Evolutionary conservation across 495 filamentous ascomycete species (phyloP).

Genomic region (Hyphodiscus hymeniophilus): DNA sequence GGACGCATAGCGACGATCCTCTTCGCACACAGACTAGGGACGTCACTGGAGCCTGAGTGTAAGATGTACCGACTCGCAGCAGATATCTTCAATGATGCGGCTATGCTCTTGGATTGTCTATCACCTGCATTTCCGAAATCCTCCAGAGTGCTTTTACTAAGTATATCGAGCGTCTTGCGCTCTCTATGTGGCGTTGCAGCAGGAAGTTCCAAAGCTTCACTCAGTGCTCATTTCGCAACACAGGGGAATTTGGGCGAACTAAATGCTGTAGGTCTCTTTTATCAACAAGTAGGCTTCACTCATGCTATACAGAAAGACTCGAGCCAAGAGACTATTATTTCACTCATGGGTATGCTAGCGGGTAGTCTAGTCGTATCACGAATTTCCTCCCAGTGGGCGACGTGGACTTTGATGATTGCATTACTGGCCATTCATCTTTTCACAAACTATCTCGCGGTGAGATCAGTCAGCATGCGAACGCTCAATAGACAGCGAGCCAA

Average conservation of each 20-base stretch:
- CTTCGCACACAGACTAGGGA: constrained; percentile 80
- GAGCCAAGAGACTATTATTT: constrained; percentile 92
- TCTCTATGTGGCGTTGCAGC: constrained; percentile 86
- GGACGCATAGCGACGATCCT: constrained; percentile 83
- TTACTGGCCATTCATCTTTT: constrained; percentile 68
- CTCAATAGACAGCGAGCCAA: constrained; percentile 83
- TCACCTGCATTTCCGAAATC: constrained; percentile 69
- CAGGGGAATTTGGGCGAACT: constrained; percentile 88
- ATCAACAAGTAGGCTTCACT: background rate
- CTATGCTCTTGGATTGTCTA: constrained; percentile 82
- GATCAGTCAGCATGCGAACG: constrained; percentile 73
- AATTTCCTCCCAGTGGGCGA: constrained; percentile 60
- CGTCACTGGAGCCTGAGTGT: constrained; percentile 87
- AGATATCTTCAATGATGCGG: constrained; percentile 87
- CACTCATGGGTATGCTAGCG: constrained; percentile 79
- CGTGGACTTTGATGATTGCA: constrained; percentile 65
- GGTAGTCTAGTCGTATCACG: constrained; percentile 74
- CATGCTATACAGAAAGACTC: constrained; percentile 57
- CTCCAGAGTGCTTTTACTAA: constrained; percentile 61
- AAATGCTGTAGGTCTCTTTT: constrained; percentile 58
- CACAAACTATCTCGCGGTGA: constrained; percentile 80
- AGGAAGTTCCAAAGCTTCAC: constrained; percentile 78
- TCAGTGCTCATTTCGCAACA: constrained; percentile 86
- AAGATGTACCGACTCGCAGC: constrained; percentile 88
- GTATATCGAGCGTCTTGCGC: constrained; percentile 66